phyloP scores from a whole-genome alignment of 768 basidiomycete genomes.

The Termitomyces sp. region DNA sequence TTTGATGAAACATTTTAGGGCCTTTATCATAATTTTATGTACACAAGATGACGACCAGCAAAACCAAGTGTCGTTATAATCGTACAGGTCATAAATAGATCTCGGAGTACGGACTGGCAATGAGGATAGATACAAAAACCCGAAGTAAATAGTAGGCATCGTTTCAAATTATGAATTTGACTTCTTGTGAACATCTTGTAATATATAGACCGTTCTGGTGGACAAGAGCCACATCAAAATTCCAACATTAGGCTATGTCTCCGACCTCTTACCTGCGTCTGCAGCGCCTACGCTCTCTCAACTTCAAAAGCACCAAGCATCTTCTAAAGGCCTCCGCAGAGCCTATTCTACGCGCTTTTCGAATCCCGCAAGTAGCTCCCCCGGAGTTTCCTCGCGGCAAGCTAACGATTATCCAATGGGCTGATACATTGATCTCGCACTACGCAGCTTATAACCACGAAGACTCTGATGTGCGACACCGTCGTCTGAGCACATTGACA shows the following conservation, averaged over 20 bases:
- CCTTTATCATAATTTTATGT: too few relatives aligned
- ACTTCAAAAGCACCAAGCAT: slow-evolving; percentile 8
- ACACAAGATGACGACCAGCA: too few relatives aligned
- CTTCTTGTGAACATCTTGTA: too few relatives aligned
- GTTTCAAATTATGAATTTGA: neutral
- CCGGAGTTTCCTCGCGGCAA: slow-evolving; percentile 11
- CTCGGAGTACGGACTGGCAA: neutral
- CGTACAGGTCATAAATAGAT: neutral
- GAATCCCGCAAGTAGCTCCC: slow-evolving; percentile 1
- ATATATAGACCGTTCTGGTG: neutral
- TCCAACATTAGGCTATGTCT: slow-evolving; percentile 2
- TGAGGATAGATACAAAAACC: neutral
- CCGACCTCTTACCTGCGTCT: neutral
- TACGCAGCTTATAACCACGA: slow-evolving; percentile 9
- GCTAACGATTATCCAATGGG: slow-evolving; percentile 10
- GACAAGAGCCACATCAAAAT: neutral
- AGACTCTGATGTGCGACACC: slow-evolving; percentile 5
- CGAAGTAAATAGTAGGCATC: neutral
- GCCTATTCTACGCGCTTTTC: neutral
- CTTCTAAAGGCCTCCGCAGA: slow-evolving; percentile 5
- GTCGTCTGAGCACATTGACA: slow-evolving; percentile 7
- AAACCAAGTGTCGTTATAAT: neutral
- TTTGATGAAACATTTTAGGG: too few relatives aligned
- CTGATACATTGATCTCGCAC: slow-evolving; percentile 8
- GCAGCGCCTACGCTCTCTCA: slow-evolving; percentile 11